These are phyloP conservation scores for Hamamelis virginiana DNA, from an alignment of 164 flowering plant species.

Conservation along the genomic window DNA sequence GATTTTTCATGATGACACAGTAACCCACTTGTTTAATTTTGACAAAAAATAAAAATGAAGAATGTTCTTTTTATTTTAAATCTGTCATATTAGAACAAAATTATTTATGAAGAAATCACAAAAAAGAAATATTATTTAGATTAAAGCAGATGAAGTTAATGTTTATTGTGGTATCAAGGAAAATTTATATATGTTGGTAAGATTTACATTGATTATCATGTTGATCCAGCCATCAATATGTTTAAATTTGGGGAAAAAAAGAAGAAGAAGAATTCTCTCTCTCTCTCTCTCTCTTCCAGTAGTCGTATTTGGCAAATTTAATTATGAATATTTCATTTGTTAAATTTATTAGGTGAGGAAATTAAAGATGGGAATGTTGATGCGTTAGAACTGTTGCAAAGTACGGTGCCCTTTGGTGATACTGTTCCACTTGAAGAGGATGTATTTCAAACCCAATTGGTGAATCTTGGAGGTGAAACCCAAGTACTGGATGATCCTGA, in stretches of 20 bases:
- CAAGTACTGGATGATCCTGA: conserved; percentile 23
- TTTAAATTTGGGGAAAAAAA: not conserved
- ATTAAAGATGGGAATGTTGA: conserved; percentile 13
- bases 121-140: too few species aligned
- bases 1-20: not conserved
- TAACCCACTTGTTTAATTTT: not conserved
- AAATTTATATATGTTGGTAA: too few species aligned
- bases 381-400: conserved; percentile 8
- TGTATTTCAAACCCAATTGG: conserved; percentile 18
- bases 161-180: too few species aligned
- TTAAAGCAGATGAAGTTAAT: too few species aligned
- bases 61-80: too few species aligned
- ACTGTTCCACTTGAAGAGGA: not conserved
- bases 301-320: not conserved
- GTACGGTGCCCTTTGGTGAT: not conserved
- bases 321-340: not conserved
- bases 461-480: conserved; percentile 24
- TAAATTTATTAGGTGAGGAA: conserved; percentile 20
- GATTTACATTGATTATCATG: not conserved
- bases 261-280: not conserved
- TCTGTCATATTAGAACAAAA: too few species aligned
- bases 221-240: not conserved
- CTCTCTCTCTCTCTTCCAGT: not conserved
- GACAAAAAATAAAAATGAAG: too few species aligned
- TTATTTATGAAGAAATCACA: too few species aligned